phyloP scores from a whole-genome alignment of 495 filamentous ascomycete species.

The Rostrohypoxylon terebratum region DNA sequence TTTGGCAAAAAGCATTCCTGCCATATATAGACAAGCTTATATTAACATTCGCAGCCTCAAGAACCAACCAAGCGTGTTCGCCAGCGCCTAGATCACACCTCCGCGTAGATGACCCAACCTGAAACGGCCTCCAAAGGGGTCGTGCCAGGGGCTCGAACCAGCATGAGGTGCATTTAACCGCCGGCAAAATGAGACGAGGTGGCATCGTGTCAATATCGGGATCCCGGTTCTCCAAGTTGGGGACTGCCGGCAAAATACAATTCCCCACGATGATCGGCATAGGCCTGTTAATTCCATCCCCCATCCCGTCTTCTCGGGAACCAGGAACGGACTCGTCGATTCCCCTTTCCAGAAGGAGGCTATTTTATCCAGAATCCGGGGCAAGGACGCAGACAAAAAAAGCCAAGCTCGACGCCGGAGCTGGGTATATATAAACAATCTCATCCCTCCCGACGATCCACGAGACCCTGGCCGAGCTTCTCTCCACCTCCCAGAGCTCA shows the following conservation, averaged over 20 bases:
- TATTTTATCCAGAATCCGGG: constrained; percentile 33
- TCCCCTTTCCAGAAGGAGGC: constrained; percentile 35
- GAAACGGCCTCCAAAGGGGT: constrained; percentile 27
- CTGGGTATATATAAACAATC: constrained; percentile 33
- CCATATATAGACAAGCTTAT: constrained; percentile 27
- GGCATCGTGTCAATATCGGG: constrained; percentile 34
- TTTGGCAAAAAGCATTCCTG: constrained; percentile 38
- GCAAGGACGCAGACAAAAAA: background rate
- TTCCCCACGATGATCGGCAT: constrained; percentile 44
- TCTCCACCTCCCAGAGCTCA: constrained; percentile 19
- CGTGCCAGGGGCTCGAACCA: constrained; percentile 18
- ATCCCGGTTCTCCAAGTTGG: constrained; percentile 35
- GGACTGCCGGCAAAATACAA: constrained; percentile 36
- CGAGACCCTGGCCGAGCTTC: constrained; percentile 15
- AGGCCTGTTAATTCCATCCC: constrained; percentile 24
- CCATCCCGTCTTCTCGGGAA: constrained; percentile 39
- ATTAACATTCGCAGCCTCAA: constrained; percentile 32
- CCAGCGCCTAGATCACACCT: constrained; percentile 24
- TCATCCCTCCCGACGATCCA: constrained; percentile 30
- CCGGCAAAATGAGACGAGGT: constrained; percentile 37
- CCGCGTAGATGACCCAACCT: constrained; percentile 35
- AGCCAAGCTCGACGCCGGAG: constrained; percentile 2
- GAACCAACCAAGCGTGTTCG: constrained; percentile 24
- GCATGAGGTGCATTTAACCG: constrained; percentile 39
- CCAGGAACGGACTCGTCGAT: constrained; percentile 39